A percentile compares a stretch with the other conserved stretches of the same genome.
Conservation (phyloP, 176 grass and related monocot genomes). For the Stipa capillata region DNA sequence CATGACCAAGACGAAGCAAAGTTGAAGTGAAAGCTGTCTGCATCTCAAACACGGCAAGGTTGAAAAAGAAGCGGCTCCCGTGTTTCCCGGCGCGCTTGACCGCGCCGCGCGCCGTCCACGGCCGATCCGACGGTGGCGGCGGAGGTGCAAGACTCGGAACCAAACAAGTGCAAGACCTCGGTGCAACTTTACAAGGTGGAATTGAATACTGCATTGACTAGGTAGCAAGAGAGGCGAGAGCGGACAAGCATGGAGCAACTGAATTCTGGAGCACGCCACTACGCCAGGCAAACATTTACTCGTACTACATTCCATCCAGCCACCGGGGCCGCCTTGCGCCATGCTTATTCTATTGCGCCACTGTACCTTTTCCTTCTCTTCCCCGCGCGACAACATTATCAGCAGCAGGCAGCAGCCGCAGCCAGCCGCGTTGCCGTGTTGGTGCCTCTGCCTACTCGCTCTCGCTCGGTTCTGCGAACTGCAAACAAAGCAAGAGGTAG, state of each 20-base stretch:
- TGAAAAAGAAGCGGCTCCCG: slow-evolving; percentile 19
- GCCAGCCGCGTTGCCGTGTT: slow-evolving; percentile 26
- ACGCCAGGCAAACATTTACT: slow-evolving; percentile 33
- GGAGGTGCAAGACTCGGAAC: not conserved
- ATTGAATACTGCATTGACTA: slow-evolving; percentile 21
- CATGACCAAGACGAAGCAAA: not conserved
- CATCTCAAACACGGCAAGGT: slow-evolving; percentile 10
- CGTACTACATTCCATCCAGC: slow-evolving; percentile 27
- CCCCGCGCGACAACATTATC: not conserved
- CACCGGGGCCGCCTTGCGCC: not conserved
- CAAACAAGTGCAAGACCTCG: not conserved
- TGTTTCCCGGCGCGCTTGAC: slow-evolving; percentile 47
- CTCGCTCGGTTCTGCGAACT: not conserved
- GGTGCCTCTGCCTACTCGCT: not conserved
- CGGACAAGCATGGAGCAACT: not conserved
- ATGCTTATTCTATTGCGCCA: slow-evolving; percentile 17
- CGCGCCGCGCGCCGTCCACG: not conserved
- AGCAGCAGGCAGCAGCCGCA: not conserved
- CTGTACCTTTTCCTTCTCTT: not conserved
- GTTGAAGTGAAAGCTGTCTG: slow-evolving; percentile 1
- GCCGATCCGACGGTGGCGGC: slow-evolving; percentile 18
- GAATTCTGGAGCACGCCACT: slow-evolving; percentile 42
- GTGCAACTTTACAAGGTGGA: not conserved
- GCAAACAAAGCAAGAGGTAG: not conserved
- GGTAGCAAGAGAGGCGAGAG: not conserved